Base-by-base conservation (phyloP, 169 alveolate genomes). In the Plasmodium gonderi region DNA sequence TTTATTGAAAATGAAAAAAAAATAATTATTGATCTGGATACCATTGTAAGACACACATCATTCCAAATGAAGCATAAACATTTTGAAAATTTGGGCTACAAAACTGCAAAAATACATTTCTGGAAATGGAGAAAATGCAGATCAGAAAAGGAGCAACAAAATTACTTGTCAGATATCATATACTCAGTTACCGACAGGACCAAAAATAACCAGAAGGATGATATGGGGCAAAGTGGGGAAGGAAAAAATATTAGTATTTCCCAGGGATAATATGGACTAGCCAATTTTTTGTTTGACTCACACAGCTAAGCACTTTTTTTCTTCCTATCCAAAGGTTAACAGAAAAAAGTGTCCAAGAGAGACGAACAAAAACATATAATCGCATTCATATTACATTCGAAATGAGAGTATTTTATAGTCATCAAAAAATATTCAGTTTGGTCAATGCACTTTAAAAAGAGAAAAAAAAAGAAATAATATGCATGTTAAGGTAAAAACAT, bases 111-210 rank as follows among this genome's bases (percentile, higher is more conserved):
- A 60, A 79, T 90, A 31, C 94, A 90, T 36, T 90, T 90, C 26
- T 90, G 94, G 94, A 90, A 90, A 77, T 90, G 94, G 94, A 77
- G 94, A 90, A 90, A 90, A 90, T 90, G 94, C 20, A 64, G 90
- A 45, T 64, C 94, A 5, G 94, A 90, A 45, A 90, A 90, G 6
- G 94, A 90, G 40, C 94, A 90, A 77, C 94, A 90, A 79, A 90
- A 90, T 17, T 90, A 90, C 42, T 67, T 90, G 60, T 77, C 77
- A 31, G 94, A 90, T 79, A 90, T 90, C 44, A 29, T 90, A 65
- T 90, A 90, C 80, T 90, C 94, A 3, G 80, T 90, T 26, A 90
- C 91, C 23, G 94, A 90, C 47, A 60, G 45, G 29, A 65, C 69
- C 42, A 33, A 78, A 67, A 78, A 45, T 23, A 14, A 42, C 72